phyloP scores from a whole-genome alignment of 2,329 filamentous ascomycete species.

The Pseudogymnoascus sp. region DNA sequence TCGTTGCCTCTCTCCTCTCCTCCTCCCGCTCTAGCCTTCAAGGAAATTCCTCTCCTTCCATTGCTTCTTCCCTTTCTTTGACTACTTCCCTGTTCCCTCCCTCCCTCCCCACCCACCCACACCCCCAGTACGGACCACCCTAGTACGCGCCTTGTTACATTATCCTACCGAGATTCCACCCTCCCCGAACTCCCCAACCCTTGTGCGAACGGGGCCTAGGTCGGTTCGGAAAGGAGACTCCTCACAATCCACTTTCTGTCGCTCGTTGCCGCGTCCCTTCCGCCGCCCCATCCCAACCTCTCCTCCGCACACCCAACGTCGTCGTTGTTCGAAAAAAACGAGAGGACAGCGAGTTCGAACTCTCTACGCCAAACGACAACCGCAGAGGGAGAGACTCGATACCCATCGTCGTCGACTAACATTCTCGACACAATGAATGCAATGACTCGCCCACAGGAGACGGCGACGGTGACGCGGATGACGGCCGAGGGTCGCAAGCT shows the following conservation, averaged over 20 bases:
- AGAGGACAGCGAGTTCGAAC: not conserved
- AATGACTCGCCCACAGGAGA: not conserved
- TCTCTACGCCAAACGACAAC: not conserved
- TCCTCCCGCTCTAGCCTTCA: not conserved
- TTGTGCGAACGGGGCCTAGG: not conserved
- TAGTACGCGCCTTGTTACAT: not conserved
- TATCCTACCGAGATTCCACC: not conserved
- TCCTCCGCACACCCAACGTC: not conserved
- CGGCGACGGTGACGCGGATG: constrained; percentile 27
- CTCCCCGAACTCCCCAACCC: not conserved
- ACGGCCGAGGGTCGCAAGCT: constrained; percentile 72
- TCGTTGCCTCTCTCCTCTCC: not conserved
- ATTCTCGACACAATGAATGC: not conserved
- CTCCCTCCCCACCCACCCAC: not conserved
- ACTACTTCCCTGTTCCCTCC: not conserved
- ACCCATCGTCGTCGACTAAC: not conserved
- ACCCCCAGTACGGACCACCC: not conserved
- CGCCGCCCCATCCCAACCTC: not conserved
- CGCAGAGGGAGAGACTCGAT: not conserved
- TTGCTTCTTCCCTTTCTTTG: not conserved
- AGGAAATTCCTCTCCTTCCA: not conserved
- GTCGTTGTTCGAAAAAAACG: not conserved
- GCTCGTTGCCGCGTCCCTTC: constrained; percentile 1
- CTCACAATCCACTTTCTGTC: not conserved
- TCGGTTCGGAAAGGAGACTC: not conserved